Percentiles rank a stretch among this genome's conserved stretches.
Evolutionary conservation across 441 rosid species (phyloP).

Genomic region (Omphalea diandra): DNA sequence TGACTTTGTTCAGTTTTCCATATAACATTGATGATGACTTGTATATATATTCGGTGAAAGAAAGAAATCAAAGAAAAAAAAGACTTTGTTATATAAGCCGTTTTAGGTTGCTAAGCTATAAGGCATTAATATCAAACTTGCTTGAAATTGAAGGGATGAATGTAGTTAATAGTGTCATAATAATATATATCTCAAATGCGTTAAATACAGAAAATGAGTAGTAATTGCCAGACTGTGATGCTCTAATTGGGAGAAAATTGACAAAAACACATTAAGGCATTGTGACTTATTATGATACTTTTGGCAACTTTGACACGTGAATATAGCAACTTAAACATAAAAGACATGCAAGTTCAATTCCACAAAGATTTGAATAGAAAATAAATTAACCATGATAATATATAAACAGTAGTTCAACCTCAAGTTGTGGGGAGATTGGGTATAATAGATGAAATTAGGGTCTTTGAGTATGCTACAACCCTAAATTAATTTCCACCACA

Average conservation of each 20-base stretch:
- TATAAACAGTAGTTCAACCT: neutral
- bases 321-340: constrained; percentile 10
- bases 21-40: too few species aligned
- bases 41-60: too few species aligned
- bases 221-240: constrained; percentile 5
- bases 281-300: constrained; percentile 15
- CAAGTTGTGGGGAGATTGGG: constrained; percentile 1
- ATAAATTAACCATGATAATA: neutral
- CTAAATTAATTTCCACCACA: constrained; percentile 24
- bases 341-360: constrained; percentile 18
- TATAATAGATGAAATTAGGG: constrained; percentile 22
- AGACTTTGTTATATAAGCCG: too few species aligned
- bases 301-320: constrained; percentile 23
- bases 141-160: neutral
- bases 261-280: constrained; percentile 4
- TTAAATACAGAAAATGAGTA: too few species aligned
- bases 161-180: neutral
- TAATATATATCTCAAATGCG: too few species aligned
- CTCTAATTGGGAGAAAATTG: constrained; percentile 9
- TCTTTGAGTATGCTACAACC: constrained; percentile 18
- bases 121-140: neutral
- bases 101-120: neutral
- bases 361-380: constrained; percentile 8
- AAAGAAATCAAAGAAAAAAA: too few species aligned
- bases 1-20: too few species aligned